phyloP scores from a whole-genome alignment of 352 stramenopile genomes.

The Phytopythium oedochilum region DNA sequence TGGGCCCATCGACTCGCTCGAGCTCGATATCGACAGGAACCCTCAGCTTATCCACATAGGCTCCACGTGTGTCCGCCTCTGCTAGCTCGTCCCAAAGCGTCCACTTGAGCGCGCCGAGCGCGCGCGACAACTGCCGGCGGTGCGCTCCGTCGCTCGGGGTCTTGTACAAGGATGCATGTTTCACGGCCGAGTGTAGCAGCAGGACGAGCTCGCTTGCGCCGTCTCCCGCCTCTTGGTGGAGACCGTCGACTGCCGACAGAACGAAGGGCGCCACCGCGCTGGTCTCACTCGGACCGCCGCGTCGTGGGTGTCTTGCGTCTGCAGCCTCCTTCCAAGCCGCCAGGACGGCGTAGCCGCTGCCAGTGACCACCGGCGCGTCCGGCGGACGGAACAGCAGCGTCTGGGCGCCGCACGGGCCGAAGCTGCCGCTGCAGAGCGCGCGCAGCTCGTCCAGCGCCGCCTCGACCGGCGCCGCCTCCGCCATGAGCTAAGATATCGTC shows the following conservation, averaged over 20 bases:
- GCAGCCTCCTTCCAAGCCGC: constrained; percentile 30
- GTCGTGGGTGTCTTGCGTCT: neutral
- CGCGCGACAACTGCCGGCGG: constrained; percentile 20
- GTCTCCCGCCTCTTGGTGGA: constrained; percentile 52
- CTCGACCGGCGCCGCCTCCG: constrained; percentile 5
- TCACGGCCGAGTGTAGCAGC: constrained; percentile 31
- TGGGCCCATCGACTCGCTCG: neutral
- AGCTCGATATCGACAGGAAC: neutral
- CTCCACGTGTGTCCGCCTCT: neutral
- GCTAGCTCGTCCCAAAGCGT: constrained; percentile 17
- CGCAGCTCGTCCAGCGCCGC: constrained; percentile 14
- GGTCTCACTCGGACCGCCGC: neutral
- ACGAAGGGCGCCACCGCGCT: constrained; percentile 34
- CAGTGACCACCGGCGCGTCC: constrained; percentile 50
- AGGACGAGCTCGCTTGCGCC: constrained; percentile 56
- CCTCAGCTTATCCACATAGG: neutral
- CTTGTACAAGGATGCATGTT: neutral
- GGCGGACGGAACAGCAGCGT: constrained; percentile 57
- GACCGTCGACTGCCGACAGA: constrained; percentile 35
- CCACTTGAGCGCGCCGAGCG: constrained; percentile 32
- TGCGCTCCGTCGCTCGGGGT: neutral
- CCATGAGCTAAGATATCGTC: neutral
- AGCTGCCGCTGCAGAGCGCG: constrained; percentile 31
- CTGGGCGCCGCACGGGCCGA: constrained; percentile 43
- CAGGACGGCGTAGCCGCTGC: constrained; percentile 44